phyloP scores from a whole-genome alignment of 495 filamentous ascomycete species.

The Lasiosphaeria ovina region DNA sequence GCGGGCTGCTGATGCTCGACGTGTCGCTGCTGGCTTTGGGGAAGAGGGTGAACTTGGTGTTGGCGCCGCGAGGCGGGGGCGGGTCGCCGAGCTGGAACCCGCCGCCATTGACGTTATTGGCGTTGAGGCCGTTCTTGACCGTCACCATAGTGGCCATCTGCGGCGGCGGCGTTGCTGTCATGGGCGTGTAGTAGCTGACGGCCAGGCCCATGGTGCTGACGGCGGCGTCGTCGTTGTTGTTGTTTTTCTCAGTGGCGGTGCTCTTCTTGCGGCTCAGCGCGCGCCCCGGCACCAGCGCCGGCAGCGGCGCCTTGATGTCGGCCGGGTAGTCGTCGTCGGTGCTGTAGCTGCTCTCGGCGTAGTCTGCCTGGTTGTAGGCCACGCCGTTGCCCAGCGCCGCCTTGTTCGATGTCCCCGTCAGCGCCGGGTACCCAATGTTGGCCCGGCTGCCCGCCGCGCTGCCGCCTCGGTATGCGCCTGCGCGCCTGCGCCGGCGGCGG shows the following conservation, averaged over 20 bases:
- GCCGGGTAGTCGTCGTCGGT: constrained; percentile 11
- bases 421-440: constrained; percentile 21
- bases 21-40: constrained; percentile 16
- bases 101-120: not conserved
- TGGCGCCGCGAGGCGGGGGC: constrained; percentile 2
- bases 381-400: constrained; percentile 2
- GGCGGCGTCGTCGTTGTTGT: constrained; percentile 2
- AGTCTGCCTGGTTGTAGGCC: constrained; percentile 6
- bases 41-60: constrained; percentile 28
- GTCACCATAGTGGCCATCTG: too few species aligned
- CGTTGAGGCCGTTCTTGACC: not conserved
- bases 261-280: constrained; percentile 8
- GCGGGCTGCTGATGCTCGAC: constrained; percentile 28
- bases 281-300: not conserved
- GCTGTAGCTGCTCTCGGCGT: constrained; percentile 14
- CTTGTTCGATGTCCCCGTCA: constrained; percentile 8
- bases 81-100: constrained; percentile 24
- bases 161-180: too few species aligned
- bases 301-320: constrained; percentile 19
- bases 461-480: not conserved
- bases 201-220: not conserved
- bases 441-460: not conserved
- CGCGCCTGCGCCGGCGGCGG: constrained; percentile 23
- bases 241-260: not conserved
- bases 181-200: not conserved